Conservation (phyloP, 371 early-diverging fungal genomes). For the Mucor sp. region DNA sequence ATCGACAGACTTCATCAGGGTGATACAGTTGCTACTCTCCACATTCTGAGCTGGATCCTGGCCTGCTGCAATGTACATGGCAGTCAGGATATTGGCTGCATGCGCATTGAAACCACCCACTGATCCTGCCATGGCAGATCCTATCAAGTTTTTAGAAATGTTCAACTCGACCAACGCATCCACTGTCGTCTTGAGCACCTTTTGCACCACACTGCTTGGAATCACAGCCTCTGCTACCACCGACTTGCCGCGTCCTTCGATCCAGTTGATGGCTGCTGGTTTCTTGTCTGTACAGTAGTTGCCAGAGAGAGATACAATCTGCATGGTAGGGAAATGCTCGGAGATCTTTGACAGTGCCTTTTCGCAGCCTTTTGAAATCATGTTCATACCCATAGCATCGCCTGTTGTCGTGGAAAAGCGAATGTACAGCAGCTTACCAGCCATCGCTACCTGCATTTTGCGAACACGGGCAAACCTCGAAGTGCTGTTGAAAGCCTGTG, state of each 20-base stretch:
- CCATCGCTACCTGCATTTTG: constrained; percentile 83
- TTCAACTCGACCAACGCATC: constrained; percentile 80
- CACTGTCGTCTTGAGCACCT: constrained; percentile 90
- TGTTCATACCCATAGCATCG: constrained; percentile 99
- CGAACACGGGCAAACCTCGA: constrained; percentile 86
- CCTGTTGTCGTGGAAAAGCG: constrained; percentile 94
- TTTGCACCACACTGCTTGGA: constrained; percentile 76
- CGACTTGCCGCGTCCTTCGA: constrained; percentile 96
- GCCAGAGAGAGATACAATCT: constrained; percentile 84
- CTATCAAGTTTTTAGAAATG: constrained; percentile 88
- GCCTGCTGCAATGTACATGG: constrained; percentile 94
- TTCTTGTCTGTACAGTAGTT: constrained; percentile 99
- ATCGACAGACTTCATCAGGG: constrained; percentile 90
- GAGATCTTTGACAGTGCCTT: constrained; percentile 67
- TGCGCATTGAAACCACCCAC: constrained; percentile 97
- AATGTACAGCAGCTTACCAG: constrained; percentile 83
- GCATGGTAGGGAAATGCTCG: constrained; percentile 74
- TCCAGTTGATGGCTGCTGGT: constrained; percentile 97
- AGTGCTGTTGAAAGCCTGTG: constrained; percentile 86
- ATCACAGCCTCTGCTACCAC: constrained; percentile 90
- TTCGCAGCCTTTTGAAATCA: constrained; percentile 98
- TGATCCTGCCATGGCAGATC: constrained; percentile 94
- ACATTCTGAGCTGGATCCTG: constrained; percentile 98
- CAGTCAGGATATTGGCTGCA: constrained; percentile 95
- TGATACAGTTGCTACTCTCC: constrained; percentile 94